Evolutionary conservation across 2,329 filamentous ascomycete genomes (phyloP), one percentile per base, ranked within the genome.

Genomic region (Ophiostoma himal-ulmi): DNA sequence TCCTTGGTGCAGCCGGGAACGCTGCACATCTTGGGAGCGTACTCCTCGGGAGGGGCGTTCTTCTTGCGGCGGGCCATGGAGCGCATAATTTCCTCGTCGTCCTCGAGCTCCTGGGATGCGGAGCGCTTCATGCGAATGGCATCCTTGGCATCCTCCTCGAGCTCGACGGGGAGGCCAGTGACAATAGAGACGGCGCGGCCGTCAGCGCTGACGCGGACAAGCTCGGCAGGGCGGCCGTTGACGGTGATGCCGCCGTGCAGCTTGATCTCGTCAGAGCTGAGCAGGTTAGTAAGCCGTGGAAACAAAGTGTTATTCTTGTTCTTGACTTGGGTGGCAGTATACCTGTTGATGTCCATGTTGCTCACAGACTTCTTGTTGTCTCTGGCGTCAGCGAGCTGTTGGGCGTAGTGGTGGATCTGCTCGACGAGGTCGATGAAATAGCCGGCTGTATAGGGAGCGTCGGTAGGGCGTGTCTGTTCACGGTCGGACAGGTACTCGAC

Each of bases 11-110:
- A 98, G 57, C 87, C 87, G 5, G 83, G 83, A 77, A 93, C 87
- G 73, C 86, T 85, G 83, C 93, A 96, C 76, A 88, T 88, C 81
- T 94, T 89, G 70, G 88, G 91, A 67, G 92, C 89, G 68, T 94
- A 88, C 79, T 96, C 91, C 80, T 94, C 92, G 6, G 91, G 90
- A 68, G 89, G 90, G 48, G 93, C 92, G 72, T 94, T 94, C 87
- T 97, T 96, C 87, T 96, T 96, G 75, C 93, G 90, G 71, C 94
- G 91, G 71, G 94, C 94, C 94, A 97, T 98, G 57, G 94, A 98
- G 68, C 94, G 92, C 81, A 90, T 88, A 73, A 93, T 91, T 75
- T 90, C 89, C 75, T 93, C 93, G 71, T 94, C 91, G 74, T 96
- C 92, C 75, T 90, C 88, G 20, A 88, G 85, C 76, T 90, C 87